Evolutionary conservation across 2,329 filamentous ascomycete species (phyloP).

Genomic region (Colletotrichum acutatum): DNA sequence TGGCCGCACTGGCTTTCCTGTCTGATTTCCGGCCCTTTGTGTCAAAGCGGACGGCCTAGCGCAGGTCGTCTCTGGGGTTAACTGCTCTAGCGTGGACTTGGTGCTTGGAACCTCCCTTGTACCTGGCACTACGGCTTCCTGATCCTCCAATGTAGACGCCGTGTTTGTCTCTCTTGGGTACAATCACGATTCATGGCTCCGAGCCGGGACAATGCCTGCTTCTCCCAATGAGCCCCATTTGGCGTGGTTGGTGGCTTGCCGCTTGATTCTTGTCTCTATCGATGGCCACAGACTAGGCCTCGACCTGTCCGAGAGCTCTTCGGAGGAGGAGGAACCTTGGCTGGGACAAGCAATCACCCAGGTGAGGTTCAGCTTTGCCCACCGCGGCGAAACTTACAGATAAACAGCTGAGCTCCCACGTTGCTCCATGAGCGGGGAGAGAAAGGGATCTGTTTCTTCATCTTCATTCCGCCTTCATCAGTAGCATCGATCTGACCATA

Average conservation of each 20-base stretch:
- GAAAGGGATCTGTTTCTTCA: neutral
- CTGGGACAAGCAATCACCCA: neutral
- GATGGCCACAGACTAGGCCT: slow-evolving; percentile 13
- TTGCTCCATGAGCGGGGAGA: neutral
- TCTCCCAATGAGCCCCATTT: slow-evolving; percentile 2
- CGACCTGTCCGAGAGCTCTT: slow-evolving; percentile 8
- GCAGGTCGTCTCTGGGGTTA: slow-evolving; percentile 10
- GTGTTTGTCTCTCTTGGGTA: slow-evolving; percentile 1
- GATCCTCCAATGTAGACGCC: neutral
- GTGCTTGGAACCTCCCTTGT: slow-evolving; percentile 24
- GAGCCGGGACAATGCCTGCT: slow-evolving; percentile 22
- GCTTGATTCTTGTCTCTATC: slow-evolving; percentile 22
- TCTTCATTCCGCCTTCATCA: neutral
- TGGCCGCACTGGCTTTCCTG: neutral
- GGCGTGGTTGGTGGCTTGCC: slow-evolving; percentile 22
- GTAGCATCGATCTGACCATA: neutral
- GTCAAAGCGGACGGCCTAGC: slow-evolving; percentile 28
- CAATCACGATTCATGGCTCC: slow-evolving; percentile 12
- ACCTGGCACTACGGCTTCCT: slow-evolving; percentile 24
- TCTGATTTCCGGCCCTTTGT: slow-evolving; percentile 20
- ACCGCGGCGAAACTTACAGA: neutral
- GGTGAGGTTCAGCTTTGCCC: neutral
- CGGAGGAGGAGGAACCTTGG: neutral
- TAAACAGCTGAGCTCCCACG: slow-evolving; percentile 24
- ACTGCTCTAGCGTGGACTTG: slow-evolving; percentile 14